These are phyloP conservation scores for Kodamaea suecica DNA, from an alignment of 1,139 yeast species.

Conservation along the genomic window DNA sequence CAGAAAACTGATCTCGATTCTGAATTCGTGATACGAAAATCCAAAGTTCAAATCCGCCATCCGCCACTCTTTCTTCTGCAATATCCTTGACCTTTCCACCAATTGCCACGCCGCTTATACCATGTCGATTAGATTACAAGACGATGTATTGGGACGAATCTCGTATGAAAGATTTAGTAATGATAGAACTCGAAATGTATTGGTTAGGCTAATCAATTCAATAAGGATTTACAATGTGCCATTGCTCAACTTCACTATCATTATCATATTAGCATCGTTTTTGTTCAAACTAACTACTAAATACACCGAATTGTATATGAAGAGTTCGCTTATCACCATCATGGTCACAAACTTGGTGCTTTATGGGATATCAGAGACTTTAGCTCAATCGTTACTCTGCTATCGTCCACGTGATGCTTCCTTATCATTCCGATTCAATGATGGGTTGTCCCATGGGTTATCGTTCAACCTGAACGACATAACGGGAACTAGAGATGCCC, in stretches of 20 bases:
- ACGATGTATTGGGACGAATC: conserved; percentile 9
- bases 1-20: too few species aligned
- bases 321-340: conserved; percentile 69
- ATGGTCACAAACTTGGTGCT: conserved; percentile 78
- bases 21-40: too few species aligned
- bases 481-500: conserved; percentile 8
- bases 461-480: conserved; percentile 16
- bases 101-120: background rate
- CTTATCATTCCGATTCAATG: conserved; percentile 22
- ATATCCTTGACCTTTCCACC: background rate
- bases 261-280: conserved; percentile 46
- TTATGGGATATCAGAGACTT: conserved; percentile 83
- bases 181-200: conserved; percentile 7
- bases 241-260: conserved; percentile 50
- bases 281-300: conserved; percentile 52
- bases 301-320: conserved; percentile 63
- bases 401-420: conserved; percentile 26
- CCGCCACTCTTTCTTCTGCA: background rate
- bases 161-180: conserved; percentile 3
- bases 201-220: conserved; percentile 31
- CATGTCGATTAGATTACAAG: conserved; percentile 26
- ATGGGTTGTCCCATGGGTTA: conserved; percentile 8
- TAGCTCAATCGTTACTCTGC: conserved; percentile 71
- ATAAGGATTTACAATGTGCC: conserved; percentile 46
- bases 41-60: too few species aligned